These are phyloP conservation scores for Linnemannia exigua DNA, from an alignment of 192 early-diverging fungal species.

Conservation along the genomic window DNA sequence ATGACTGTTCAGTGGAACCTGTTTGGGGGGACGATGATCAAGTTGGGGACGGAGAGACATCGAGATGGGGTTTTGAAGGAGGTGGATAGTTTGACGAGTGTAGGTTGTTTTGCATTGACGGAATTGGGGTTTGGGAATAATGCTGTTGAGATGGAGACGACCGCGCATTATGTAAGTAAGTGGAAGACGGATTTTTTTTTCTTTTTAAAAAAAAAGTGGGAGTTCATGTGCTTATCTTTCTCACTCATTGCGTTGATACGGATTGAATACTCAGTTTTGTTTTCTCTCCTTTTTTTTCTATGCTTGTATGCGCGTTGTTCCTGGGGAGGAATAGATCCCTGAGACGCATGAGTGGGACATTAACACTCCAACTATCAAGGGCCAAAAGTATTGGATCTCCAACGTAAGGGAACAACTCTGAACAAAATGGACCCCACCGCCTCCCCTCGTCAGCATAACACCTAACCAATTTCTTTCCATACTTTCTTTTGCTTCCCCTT, in stretches of 20 bases:
- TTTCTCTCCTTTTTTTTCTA: not conserved
- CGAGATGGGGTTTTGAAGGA: constrained; percentile 64
- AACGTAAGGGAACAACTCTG: constrained; percentile 59
- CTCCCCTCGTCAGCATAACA: not conserved
- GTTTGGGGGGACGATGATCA: constrained; percentile 67
- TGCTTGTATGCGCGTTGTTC: too few species aligned
- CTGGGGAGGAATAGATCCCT: constrained; percentile 50
- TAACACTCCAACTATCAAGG: constrained; percentile 73
- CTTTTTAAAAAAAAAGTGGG: too few species aligned
- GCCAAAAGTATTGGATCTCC: constrained; percentile 86
- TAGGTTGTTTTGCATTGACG: constrained; percentile 82
- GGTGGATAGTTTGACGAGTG: constrained; percentile 68
- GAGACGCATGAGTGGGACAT: constrained; percentile 74
- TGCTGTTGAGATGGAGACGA: constrained; percentile 84
- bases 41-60: constrained; percentile 79
- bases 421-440: too few species aligned
- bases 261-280: not conserved
- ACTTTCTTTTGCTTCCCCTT: not conserved
- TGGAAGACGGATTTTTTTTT: not conserved
- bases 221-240: not conserved
- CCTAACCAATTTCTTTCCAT: not conserved
- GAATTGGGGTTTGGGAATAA: constrained; percentile 85
- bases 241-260: not conserved
- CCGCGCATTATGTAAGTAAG: constrained; percentile 63
- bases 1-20: constrained; percentile 40